phyloP scores from a whole-genome alignment of 2,329 filamentous ascomycete species.

The Talaromyces sp. region DNA sequence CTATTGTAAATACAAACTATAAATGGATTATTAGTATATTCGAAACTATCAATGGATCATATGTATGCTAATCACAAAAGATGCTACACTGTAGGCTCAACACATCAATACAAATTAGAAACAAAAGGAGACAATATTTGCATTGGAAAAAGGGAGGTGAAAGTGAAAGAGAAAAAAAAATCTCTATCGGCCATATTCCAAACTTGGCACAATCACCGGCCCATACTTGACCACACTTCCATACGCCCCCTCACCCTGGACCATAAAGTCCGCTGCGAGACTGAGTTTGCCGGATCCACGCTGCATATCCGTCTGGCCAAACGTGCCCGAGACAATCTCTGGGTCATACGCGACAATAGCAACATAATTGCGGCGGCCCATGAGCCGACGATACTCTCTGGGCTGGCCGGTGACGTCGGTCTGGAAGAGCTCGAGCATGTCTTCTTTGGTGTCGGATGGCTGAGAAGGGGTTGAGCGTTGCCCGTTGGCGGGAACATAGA shows the following conservation, averaged over 20 bases:
- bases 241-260: constrained; percentile 82
- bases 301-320: constrained; percentile 27
- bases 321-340: constrained; percentile 57
- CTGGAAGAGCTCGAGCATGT: constrained; percentile 99
- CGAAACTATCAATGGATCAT: background rate
- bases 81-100: background rate
- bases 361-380: constrained; percentile 88
- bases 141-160: background rate
- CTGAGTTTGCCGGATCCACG: constrained; percentile 56
- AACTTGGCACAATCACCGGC: constrained; percentile 85
- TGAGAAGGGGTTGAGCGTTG: constrained; percentile 58
- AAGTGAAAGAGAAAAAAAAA: background rate
- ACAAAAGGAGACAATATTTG: background rate
- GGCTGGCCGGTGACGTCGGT: constrained; percentile 80
- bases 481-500: constrained; percentile 91
- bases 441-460: constrained; percentile 90
- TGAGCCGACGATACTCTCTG: constrained; percentile 82
- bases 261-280: constrained; percentile 91
- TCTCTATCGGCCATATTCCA: constrained; percentile 45
- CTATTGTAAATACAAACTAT: background rate
- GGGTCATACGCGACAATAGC: constrained; percentile 93
- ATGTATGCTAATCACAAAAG: background rate
- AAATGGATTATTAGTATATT: background rate
- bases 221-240: constrained; percentile 89
- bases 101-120: background rate